Base-by-base conservation (phyloP, 1,284 basidiomycete species). In the Schizopora paradoxa region DNA sequence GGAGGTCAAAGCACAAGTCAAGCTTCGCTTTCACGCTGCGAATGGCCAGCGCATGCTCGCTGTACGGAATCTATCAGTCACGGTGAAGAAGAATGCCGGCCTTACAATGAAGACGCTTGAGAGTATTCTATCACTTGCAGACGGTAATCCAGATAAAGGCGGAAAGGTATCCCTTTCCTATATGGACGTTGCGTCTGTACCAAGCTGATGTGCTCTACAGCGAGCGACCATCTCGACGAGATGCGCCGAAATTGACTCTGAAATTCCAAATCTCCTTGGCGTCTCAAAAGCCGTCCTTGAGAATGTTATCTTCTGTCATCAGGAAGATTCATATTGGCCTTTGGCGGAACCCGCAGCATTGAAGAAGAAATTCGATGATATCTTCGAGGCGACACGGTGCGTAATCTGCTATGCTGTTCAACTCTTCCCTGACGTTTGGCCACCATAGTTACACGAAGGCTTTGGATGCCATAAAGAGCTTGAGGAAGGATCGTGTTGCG, bases 291-390 rank as follows among this genome's bases (percentile, higher is more conserved):
- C 94, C 5, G 95, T 99, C 39, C 79, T 99, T 16, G 95, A 99
- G 60, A 98, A 97, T 61, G 95, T 99, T 58, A 98, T 99, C 51
- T 99, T 99, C 61, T 99, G 96, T 65, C 96, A 99, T 65, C 96
- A 99, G 67, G 96, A 99, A 60, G 96, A 99, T 48, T 94, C 91
- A 0, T 97, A 93, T 59, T 99, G 96, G 96, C 96, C 96, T 0
- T 73, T 99, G 10, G 77, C 93, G 0, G 96, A 99, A 58, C 89
- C 95, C 0, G 73, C 90, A 0, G 77, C 82, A 1, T 67, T 99
- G 32, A 99, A 99, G 74, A 98, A 97, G 74, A 96, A 96, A 63
- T 98, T 96, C 54, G 96, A 99, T 58, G 96, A 99, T 59, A 99
- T 99, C 54, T 99, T 99, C 56, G 96, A 99, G 63, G 96, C 96